Percentiles rank a stretch among this genome's conserved stretches.
Evolutionary conservation across 441 rosid species (phyloP).

Genomic region (Codiaeum variegatum): DNA sequence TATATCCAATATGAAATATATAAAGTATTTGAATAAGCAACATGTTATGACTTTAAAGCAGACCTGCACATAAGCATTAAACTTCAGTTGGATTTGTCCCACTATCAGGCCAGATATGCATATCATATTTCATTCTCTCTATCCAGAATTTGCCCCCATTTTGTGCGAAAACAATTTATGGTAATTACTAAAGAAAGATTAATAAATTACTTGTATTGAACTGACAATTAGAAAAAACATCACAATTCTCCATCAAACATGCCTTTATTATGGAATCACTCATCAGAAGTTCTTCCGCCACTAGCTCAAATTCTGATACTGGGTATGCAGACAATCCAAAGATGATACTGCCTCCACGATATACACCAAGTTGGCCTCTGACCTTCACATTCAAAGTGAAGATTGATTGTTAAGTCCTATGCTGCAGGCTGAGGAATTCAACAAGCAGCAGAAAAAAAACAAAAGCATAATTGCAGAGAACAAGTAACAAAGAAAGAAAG

Average conservation of each 20-base stretch:
- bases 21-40: not conserved
- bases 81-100: not conserved
- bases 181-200: not conserved
- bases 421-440: slow-evolving; percentile 19
- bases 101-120: not conserved
- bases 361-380: slow-evolving; percentile 90
- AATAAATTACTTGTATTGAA: not conserved
- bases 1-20: not conserved
- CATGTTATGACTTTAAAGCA: not conserved
- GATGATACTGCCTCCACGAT: slow-evolving; percentile 78
- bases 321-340: slow-evolving; percentile 91
- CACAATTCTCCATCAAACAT: slow-evolving; percentile 25
- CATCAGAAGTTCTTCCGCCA: slow-evolving; percentile 98
- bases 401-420: slow-evolving; percentile 10
- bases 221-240: not conserved
- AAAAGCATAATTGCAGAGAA: slow-evolving; percentile 4
- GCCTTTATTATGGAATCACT: slow-evolving; percentile 96
- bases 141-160: not conserved
- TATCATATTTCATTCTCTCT: not conserved
- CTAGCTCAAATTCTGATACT: slow-evolving; percentile 97
- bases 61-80: not conserved
- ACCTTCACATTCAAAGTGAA: slow-evolving; percentile 52
- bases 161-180: not conserved
- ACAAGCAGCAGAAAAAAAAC: slow-evolving; percentile 17
- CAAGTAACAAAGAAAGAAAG: slow-evolving; percentile 2